A percentile compares a stretch with the other conserved stretches of the same genome.
phyloP scores from a whole-genome alignment of 2,329 filamentous ascomycete genomes.

The Ceratocystis lukuohia region DNA sequence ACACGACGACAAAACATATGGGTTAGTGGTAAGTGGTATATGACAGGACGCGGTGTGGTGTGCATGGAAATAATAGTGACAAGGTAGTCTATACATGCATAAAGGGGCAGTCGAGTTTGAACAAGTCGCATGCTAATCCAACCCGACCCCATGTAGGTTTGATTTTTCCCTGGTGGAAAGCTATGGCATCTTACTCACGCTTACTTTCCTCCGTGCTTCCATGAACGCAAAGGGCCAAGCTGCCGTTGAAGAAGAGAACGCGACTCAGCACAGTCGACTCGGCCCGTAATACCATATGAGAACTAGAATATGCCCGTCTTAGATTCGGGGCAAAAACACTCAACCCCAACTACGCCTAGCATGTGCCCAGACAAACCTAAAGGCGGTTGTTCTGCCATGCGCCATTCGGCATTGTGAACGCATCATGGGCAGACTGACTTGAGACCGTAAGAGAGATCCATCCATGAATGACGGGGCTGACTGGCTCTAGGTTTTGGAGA shows the following conservation, averaged over 20 bases:
- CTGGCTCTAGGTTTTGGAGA: not conserved
- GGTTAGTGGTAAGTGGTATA: too few relatives aligned
- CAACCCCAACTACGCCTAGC: not conserved
- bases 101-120: not conserved
- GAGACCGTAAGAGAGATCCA: not conserved
- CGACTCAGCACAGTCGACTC: not conserved
- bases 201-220: not conserved
- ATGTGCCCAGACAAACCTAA: not conserved
- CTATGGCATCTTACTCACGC: not conserved
- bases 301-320: not conserved
- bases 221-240: not conserved
- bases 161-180: not conserved
- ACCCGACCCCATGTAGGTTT: too few relatives aligned
- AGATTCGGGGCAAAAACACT: not conserved
- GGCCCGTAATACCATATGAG: not conserved
- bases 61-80: too few relatives aligned
- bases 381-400: not conserved
- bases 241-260: not conserved
- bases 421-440: not conserved
- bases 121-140: not conserved
- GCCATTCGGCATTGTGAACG: not conserved
- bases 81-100: not conserved
- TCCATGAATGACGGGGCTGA: not conserved
- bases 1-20: too few relatives aligned
- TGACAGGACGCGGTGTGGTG: too few relatives aligned